phyloP scores from a whole-genome alignment of 2,329 filamentous ascomycete species.

The Fusarium marasasianum region DNA sequence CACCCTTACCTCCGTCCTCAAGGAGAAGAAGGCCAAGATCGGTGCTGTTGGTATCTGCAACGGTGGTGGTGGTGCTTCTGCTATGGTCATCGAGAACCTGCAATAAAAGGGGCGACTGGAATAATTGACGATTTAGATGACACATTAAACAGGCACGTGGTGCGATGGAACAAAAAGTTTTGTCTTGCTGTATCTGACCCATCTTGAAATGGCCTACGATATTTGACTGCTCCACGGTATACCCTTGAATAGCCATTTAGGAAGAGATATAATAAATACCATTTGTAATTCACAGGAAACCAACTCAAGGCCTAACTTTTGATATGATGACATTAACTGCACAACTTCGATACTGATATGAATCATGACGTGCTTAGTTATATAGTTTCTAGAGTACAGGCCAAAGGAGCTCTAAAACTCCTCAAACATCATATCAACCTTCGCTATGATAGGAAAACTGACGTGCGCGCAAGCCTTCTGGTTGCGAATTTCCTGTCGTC shows the following conservation, averaged over 20 bases:
- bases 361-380: conserved; percentile 32
- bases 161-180: conserved; percentile 37
- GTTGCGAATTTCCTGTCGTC: conserved; percentile 12
- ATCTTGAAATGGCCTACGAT: conserved; percentile 31
- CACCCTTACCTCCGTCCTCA: conserved; percentile 87
- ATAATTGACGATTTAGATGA: conserved; percentile 41
- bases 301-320: not conserved
- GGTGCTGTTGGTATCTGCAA: conserved; percentile 97
- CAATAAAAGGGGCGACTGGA: conserved; percentile 53
- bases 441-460: conserved; percentile 6
- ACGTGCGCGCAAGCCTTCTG: conserved; percentile 11
- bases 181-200: conserved; percentile 19
- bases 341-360: conserved; percentile 9
- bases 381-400: conserved; percentile 42
- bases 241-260: conserved; percentile 27
- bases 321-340: not conserved
- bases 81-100: conserved; percentile 85
- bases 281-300: conserved; percentile 27
- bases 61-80: conserved; percentile 93
- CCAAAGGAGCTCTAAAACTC: conserved; percentile 16
- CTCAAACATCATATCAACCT: conserved; percentile 14
- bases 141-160: conserved; percentile 21
- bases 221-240: conserved; percentile 29
- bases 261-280: conserved; percentile 27
- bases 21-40: conserved; percentile 91